These are phyloP conservation scores for Trametes coccinea DNA, from an alignment of 768 basidiomycete genomes.

Conservation along the genomic window DNA sequence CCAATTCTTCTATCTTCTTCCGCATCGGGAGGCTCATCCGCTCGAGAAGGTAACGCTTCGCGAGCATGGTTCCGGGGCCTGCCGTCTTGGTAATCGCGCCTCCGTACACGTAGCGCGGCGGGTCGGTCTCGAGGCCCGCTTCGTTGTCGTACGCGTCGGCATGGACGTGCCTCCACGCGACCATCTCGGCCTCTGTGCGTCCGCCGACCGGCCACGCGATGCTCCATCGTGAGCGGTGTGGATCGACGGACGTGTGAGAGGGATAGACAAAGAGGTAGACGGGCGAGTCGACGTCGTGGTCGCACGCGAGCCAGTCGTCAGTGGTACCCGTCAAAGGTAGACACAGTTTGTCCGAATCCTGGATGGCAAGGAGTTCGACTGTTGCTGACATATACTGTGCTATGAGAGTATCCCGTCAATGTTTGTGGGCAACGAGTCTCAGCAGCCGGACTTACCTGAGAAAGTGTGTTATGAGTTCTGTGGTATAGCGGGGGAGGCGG, in stretches of 20 bases:
- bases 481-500: no score
- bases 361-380: constrained; percentile 5
- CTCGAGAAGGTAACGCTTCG: constrained; percentile 12
- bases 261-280: constrained; percentile 18
- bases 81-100: constrained; percentile 18
- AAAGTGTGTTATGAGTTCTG: no score
- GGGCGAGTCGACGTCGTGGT: constrained; percentile 13
- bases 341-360: not conserved
- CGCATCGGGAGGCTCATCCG: constrained; percentile 4
- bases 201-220: constrained; percentile 16
- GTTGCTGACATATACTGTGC: not conserved
- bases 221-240: constrained; percentile 10
- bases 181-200: not conserved
- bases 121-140: constrained; percentile 9
- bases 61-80: constrained; percentile 10
- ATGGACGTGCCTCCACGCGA: constrained; percentile 19
- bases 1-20: constrained; percentile 9
- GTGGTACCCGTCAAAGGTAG: not conserved
- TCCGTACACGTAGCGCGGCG: constrained; percentile 9
- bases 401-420: not conserved
- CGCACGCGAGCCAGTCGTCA: constrained; percentile 22
- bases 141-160: constrained; percentile 13
- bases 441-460: no score
- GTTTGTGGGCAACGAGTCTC: no score
- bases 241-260: constrained; percentile 7